Base-by-base conservation (phyloP, 1,284 basidiomycete species). In the Acaromyces ingoldii region DNA sequence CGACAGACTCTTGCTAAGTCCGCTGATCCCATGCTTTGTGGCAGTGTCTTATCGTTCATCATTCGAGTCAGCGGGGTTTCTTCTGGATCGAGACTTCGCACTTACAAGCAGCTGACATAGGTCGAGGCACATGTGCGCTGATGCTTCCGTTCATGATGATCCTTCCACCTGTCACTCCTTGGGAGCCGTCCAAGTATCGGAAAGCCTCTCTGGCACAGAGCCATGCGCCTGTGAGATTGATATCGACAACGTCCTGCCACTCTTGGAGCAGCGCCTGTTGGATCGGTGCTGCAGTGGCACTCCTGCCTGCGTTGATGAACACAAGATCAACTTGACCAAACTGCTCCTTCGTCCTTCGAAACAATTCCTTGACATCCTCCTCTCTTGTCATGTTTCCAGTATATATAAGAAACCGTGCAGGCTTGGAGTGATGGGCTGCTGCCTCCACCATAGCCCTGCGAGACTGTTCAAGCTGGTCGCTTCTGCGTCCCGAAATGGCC, bases 101-200 rank as follows among this genome's bases (percentile, higher is more conserved):
- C 53, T 42, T 26, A 57, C 51, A 57, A 10, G 53, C 40, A 13
- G 30, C 15, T 6, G 53, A 56, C 19, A 55, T 30, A 21, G 66
- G 66, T 9, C 64, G 46, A 1, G 66, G 65, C 26, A 58, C 57
- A 22, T 64, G 40, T 7, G 65, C 62, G 45, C 59, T 62, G 46
- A 69, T 61, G 31, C 57, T 60, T 33, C 66, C 66, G 36, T 69
- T 69, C 44, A 64, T 60, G 44, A 69, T 63, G 58, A 69, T 65
- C 17, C 66, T 47, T 17, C 66, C 65, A 2, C 22, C 47, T 29
- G 28, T 60, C 44, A 19, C 38, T 40, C 21, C 13, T 3, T 11
- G 13, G 6, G 5, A 33, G 11, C 26, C 21, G 34, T 57, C 44
- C 65, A 69, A 65, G 53, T 65, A 61, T 7, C 64, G 51, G 47